phyloP scores from a whole-genome alignment of 1,284 basidiomycete genomes.

The Leccinum fallax region DNA sequence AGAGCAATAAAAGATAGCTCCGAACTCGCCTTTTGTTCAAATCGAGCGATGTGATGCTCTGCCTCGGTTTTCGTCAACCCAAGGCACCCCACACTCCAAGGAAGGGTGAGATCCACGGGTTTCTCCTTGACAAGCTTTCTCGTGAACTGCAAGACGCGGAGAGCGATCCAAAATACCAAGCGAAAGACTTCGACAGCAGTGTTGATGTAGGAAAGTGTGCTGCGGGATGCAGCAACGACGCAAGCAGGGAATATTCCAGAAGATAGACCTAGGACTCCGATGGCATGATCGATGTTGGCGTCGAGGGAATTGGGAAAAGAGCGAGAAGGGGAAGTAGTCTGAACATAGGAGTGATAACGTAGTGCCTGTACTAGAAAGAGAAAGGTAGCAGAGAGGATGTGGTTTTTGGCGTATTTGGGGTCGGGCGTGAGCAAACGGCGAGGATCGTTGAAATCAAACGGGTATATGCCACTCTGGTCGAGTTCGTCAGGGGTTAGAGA shows the following conservation, averaged over 20 bases:
- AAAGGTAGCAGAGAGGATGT: conserved; percentile 47
- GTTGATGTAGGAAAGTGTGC: conserved; percentile 45
- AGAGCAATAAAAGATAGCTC: not conserved
- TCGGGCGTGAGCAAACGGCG: conserved; percentile 42
- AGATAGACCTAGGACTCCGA: conserved; percentile 61
- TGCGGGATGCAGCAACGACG: conserved; percentile 50
- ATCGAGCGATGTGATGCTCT: conserved; percentile 41
- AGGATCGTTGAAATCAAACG: conserved; percentile 43
- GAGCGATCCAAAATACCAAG: conserved; percentile 59
- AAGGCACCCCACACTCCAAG: conserved; percentile 57
- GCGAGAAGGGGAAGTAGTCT: conserved; percentile 28
- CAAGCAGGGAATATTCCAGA: conserved; percentile 63
- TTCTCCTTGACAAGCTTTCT: conserved; percentile 28
- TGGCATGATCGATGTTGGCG: conserved; percentile 33
- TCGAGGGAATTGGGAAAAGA: conserved; percentile 45
- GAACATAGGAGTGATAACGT: conserved; percentile 51
- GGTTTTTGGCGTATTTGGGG: conserved; percentile 41
- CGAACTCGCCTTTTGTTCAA: conserved; percentile 39
- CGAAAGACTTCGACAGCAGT: conserved; percentile 53
- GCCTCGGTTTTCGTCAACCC: conserved; percentile 41
- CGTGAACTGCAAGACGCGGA: conserved; percentile 49
- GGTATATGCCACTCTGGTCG: conserved; percentile 41
- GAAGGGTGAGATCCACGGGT: conserved; percentile 34
- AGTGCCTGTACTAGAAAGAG: conserved; percentile 57
- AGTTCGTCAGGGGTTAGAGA: conserved; percentile 43